Evolutionary conservation across 2,329 filamentous ascomycete genomes (phyloP), one percentile per base, ranked within the genome.

Genomic region (Pyrenophora tritici-repentis): DNA sequence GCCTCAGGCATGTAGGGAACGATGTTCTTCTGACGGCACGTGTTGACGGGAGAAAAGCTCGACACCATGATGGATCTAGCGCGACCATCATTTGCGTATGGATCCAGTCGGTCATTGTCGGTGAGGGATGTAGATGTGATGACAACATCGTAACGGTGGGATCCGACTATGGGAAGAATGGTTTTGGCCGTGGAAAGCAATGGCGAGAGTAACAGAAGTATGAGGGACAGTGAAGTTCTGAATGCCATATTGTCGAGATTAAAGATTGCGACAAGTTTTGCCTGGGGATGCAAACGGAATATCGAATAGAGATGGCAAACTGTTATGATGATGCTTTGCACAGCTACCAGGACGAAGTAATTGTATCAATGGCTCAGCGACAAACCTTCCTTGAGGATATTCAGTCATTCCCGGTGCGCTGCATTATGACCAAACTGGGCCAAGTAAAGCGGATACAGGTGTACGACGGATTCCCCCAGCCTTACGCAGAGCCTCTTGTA

Each of bases 51-150:
- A 14, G 50, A 52, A 42, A 65, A 70, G n/a, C 52, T 42, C 6
- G 67, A 66, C 1, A 66, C 42, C 65, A 69, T 60, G 18, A 69
- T 49, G 7, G 41, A 53, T n/a, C 63, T 61, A 9, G 18, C 8
- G 22, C 55, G 47, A 10, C 53, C 48, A 31, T 66, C 51, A 2
- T 56, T 55, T n/a, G 59, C 55, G 24, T 61, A 67, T 3, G 61
- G 58, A 22, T 69, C 63, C 1, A 46, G 38, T n/a, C 65, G 62
- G 16, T 35, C 9, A 8, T 34, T 14, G 42, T 68, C 65, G 6
- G 58, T 66, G 22, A 66, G 41, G 0, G 55, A 42, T 24, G 54
- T 37, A 7, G 56, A 43, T 9, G 56, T 56, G 12, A 60, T 54
- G 17, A 43, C 41, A 1, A 64, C 58, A 33, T 61, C 56, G 34